Evolutionary conservation across 1,284 basidiomycete genomes (phyloP).

Genomic region (Tausonia pullulans): DNA sequence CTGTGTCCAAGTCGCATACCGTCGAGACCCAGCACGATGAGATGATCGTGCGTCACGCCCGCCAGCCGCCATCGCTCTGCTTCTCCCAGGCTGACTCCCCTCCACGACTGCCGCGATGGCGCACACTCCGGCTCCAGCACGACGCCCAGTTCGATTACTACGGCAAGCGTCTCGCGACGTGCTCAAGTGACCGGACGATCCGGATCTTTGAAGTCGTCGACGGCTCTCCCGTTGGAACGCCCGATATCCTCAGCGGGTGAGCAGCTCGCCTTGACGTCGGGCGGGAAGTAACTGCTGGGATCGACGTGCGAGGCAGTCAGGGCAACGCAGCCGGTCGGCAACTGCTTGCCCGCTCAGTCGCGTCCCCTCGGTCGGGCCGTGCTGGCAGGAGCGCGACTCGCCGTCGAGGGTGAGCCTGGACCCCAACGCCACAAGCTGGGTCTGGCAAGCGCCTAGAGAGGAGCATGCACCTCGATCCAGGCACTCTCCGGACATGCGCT

Average conservation of each 20-base stretch:
- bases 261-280: not conserved
- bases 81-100: not conserved
- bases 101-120: not conserved
- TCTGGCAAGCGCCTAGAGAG: too few relatives aligned
- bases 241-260: conserved; percentile 41
- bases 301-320: not conserved
- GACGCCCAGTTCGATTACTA: conserved; percentile 98
- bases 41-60: conserved; percentile 63
- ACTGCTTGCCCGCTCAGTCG: too few relatives aligned
- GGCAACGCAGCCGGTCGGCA: not conserved
- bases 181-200: conserved; percentile 90
- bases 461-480: too few relatives aligned
- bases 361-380: too few relatives aligned
- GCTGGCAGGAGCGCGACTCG: too few relatives aligned
- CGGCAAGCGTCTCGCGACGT: conserved; percentile 89
- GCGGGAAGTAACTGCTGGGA: not conserved
- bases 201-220: conserved; percentile 92
- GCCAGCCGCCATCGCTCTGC: not conserved
- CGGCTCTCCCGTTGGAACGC: conserved; percentile 53
- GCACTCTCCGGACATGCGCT: too few relatives aligned
- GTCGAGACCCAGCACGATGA: conserved; percentile 87
- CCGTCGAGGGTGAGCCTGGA: too few relatives aligned
- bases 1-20: conserved; percentile 18
- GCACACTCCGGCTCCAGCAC: conserved; percentile 46
- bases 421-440: too few relatives aligned